phyloP scores from a whole-genome alignment of 768 basidiomycete genomes.

The Calocybe indica region DNA sequence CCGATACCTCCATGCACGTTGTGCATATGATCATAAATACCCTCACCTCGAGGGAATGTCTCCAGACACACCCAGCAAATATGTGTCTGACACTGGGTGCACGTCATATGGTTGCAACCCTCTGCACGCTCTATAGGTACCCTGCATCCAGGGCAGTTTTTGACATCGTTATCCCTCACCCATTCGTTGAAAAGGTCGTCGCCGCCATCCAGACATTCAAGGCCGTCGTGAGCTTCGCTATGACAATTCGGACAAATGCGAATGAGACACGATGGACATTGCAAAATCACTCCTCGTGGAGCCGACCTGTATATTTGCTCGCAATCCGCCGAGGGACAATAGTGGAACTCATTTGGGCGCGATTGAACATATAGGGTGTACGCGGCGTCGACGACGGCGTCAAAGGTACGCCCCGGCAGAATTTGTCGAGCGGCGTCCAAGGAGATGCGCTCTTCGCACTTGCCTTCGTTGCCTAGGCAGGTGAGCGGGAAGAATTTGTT shows the following conservation, averaged over 20 bases:
- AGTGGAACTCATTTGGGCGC: slow-evolving; percentile 56
- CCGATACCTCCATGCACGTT: slow-evolving; percentile 61
- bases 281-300: slow-evolving; percentile 42
- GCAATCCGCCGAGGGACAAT: slow-evolving; percentile 80
- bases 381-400: slow-evolving; percentile 49
- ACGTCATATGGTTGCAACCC: slow-evolving; percentile 85
- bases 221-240: slow-evolving; percentile 53
- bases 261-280: slow-evolving; percentile 65
- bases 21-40: slow-evolving; percentile 80
- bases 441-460: slow-evolving; percentile 53
- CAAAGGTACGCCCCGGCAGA: slow-evolving; percentile 47
- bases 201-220: slow-evolving; percentile 55
- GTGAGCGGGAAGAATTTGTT: slow-evolving; percentile 62
- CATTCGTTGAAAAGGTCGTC: slow-evolving; percentile 59
- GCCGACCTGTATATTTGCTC: slow-evolving; percentile 62
- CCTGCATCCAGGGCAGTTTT: slow-evolving; percentile 69
- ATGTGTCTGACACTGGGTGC: slow-evolving; percentile 66
- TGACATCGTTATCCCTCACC: slow-evolving; percentile 58
- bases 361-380: slow-evolving; percentile 57
- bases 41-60: slow-evolving; percentile 62
- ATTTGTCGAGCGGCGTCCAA: slow-evolving; percentile 43
- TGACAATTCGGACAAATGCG: slow-evolving; percentile 66
- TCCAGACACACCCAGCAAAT: slow-evolving; percentile 77
- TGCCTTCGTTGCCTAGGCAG: slow-evolving; percentile 62
- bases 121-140: slow-evolving; percentile 64